These are phyloP conservation scores for Lipomyces mesembrius DNA, from an alignment of 805 yeast species.

Conservation along the genomic window DNA sequence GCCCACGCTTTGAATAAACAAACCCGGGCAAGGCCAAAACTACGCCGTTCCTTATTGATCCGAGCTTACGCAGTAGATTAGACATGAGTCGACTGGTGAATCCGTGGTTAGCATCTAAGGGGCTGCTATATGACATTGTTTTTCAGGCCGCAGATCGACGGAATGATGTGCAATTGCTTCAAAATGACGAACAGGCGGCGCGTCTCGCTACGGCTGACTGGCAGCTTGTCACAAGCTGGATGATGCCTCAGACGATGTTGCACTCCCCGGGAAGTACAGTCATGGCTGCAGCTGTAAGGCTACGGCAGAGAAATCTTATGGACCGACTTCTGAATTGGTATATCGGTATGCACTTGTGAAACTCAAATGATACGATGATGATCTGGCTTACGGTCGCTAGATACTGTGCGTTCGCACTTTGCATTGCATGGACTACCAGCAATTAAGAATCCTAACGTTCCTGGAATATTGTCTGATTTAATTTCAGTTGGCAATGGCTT, in stretches of 20 bases:
- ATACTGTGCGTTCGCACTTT: slow-evolving; percentile 32
- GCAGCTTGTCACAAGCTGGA: slow-evolving; percentile 28
- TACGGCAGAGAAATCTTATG: slow-evolving; percentile 7
- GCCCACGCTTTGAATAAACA: neutral
- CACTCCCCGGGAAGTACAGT: slow-evolving; percentile 21
- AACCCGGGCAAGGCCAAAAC: neutral
- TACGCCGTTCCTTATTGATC: neutral
- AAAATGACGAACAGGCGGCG: slow-evolving; percentile 8
- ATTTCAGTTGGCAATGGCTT: neutral
- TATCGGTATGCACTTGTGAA: slow-evolving; percentile 22
- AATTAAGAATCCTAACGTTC: slow-evolving; percentile 10
- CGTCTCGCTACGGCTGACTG: slow-evolving; percentile 19
- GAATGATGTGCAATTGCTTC: slow-evolving; percentile 12
- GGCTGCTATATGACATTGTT: slow-evolving; percentile 22
- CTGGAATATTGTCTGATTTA: neutral
- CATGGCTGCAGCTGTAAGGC: slow-evolving; percentile 9
- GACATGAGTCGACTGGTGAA: neutral
- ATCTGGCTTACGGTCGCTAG: slow-evolving; percentile 9
- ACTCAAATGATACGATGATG: neutral
- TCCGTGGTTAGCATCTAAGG: slow-evolving; percentile 11
- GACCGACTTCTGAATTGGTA: slow-evolving; percentile 34
- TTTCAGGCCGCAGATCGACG: slow-evolving; percentile 25
- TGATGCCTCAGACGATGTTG: slow-evolving; percentile 31
- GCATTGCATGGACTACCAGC: slow-evolving; percentile 31
- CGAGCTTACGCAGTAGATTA: neutral